Conservation (phyloP, 108 stramenopile genomes). For the Asterionellopsis glacialis region DNA sequence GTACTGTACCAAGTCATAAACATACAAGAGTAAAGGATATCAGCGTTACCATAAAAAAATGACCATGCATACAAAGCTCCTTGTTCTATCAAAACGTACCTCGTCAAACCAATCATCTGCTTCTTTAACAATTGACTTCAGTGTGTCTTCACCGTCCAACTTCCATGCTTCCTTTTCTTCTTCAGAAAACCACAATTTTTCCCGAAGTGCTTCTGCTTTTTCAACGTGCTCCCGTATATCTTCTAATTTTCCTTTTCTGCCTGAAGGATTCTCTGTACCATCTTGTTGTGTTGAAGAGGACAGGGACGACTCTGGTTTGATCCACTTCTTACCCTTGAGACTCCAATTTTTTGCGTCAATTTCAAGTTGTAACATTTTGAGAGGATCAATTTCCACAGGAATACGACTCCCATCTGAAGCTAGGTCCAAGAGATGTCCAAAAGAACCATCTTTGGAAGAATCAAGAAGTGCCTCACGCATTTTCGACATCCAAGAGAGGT, state of each 20-base stretch:
- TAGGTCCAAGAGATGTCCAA: constrained; percentile 39
- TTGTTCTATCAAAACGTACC: constrained; percentile 24
- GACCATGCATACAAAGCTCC: neutral
- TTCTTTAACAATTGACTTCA: constrained; percentile 42
- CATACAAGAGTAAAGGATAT: neutral
- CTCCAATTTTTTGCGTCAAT: constrained; percentile 73
- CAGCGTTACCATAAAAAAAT: neutral
- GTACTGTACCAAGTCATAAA: constrained; percentile 26
- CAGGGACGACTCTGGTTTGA: constrained; percentile 16
- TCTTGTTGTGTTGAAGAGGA: neutral
- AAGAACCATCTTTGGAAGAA: constrained; percentile 15
- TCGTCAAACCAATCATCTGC: constrained; percentile 65
- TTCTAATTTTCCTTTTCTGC: constrained; percentile 60
- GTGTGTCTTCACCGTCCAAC: constrained; percentile 53
- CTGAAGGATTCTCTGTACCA: constrained; percentile 18
- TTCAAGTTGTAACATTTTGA: constrained; percentile 72
- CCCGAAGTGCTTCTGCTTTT: constrained; percentile 50
- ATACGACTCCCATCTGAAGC: constrained; percentile 67
- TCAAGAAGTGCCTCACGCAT: constrained; percentile 43
- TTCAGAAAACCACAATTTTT: constrained; percentile 35
- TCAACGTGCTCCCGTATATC: constrained; percentile 67
- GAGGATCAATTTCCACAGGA: constrained; percentile 60
- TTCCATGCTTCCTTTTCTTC: constrained; percentile 46
- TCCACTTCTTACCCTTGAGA: constrained; percentile 62
- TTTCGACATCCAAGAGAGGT: constrained; percentile 40